Conservation (phyloP, 2,329 filamentous ascomycete species). For the Colletotrichum sp. region DNA sequence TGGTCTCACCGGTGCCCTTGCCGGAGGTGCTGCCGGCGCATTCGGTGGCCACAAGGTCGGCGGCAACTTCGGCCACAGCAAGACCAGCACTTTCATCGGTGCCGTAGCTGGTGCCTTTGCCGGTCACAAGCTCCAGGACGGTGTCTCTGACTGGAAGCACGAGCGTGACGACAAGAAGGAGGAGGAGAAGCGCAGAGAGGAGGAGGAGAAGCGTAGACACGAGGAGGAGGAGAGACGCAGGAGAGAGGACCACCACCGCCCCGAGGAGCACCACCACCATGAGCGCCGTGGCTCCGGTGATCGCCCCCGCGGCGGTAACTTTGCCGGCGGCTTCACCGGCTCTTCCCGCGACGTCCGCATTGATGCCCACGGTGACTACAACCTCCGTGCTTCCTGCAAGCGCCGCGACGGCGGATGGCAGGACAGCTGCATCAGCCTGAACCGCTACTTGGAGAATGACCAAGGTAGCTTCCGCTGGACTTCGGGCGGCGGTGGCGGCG, state of each 20-base stretch:
- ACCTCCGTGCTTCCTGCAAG: slow-evolving; percentile 36
- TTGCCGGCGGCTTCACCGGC: slow-evolving; percentile 26
- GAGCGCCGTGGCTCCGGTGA: slow-evolving; percentile 21
- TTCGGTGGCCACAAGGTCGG: slow-evolving; percentile 45
- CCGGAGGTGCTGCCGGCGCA: slow-evolving; percentile 43
- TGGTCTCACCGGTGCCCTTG: slow-evolving; percentile 42
- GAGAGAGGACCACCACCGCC: neutral
- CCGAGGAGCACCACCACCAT: slow-evolving; percentile 16
- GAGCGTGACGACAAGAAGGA: slow-evolving; percentile 43
- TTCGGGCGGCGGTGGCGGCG: slow-evolving; percentile 24
- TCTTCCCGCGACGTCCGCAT: slow-evolving; percentile 38
- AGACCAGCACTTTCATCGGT: slow-evolving; percentile 40
- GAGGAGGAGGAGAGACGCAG: slow-evolving; percentile 32
- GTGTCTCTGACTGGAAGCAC: slow-evolving; percentile 41
- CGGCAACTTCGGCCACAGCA: slow-evolving; percentile 40
- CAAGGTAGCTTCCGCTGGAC: slow-evolving; percentile 41
- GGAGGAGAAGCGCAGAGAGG: slow-evolving; percentile 26
- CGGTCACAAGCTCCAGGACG: slow-evolving; percentile 46
- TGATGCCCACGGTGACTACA: slow-evolving; percentile 35
- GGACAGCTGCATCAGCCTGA: slow-evolving; percentile 37
- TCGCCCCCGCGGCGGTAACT: slow-evolving; percentile 31
- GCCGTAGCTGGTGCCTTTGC: slow-evolving; percentile 44
- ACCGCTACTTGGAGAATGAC: slow-evolving; percentile 38
- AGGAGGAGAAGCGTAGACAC: neutral
- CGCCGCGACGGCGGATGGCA: slow-evolving; percentile 35